Conservation (phyloP, 1,284 basidiomycete genomes). For the Schizophyllum amplum region DNA sequence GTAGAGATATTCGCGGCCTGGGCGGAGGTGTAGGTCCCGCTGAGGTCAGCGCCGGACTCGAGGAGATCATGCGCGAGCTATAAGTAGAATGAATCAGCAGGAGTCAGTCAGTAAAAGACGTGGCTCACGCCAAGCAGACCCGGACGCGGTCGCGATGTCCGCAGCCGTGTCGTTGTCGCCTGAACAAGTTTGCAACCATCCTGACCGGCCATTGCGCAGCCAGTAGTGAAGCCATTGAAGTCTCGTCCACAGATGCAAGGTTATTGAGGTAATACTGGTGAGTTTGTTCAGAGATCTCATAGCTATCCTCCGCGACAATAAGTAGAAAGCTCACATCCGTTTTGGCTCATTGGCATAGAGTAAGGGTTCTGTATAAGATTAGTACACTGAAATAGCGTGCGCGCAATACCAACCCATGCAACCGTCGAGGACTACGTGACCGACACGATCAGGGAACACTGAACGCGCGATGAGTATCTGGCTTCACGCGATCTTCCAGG, state of each 20-base stretch:
- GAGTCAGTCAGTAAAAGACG: too few species aligned
- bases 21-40: background rate
- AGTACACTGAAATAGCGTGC: background rate
- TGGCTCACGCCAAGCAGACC: background rate
- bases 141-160: background rate
- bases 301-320: too few species aligned
- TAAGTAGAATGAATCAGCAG: too few species aligned
- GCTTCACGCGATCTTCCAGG: too few species aligned
- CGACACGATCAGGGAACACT: background rate
- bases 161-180: background rate
- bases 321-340: background rate
- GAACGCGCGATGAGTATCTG: background rate
- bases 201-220: background rate
- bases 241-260: background rate
- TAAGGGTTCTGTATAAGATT: background rate
- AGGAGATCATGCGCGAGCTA: background rate
- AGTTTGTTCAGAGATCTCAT: too few species aligned
- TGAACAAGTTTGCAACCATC: background rate
- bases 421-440: background rate
- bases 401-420: background rate
- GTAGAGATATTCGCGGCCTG: background rate
- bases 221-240: background rate
- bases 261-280: background rate
- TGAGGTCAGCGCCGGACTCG: background rate
- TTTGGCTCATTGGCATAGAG: background rate